Evolutionary conservation across 306 rosid genomes (phyloP), one percentile per base, ranked within the genome.

Genomic region (Amphicarpaea edgeworthii): DNA sequence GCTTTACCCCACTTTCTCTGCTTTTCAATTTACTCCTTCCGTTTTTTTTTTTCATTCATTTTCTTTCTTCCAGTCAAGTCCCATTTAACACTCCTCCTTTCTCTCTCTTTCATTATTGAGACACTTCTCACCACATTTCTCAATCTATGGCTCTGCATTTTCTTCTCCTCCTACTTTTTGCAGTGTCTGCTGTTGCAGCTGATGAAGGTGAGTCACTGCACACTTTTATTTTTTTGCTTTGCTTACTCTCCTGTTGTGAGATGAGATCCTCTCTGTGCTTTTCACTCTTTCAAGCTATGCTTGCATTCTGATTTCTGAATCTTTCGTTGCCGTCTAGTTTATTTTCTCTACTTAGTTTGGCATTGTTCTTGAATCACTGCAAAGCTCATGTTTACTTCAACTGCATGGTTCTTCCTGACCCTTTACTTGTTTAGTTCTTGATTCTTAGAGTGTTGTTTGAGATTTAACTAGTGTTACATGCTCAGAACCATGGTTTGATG

Each of bases 141-240:
- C 72, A 85, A 74, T 85, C 93, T 10, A 87, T 88, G 98, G 89
- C 86, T 57, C 11, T 77, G 71, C 78, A 64, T 82, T 68, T 79
- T 49, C 85, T 91, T 76, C 89, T 91, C 45, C 72, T 93, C 38
- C 72, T 93, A 38, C 70, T 90, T 77, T 61, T 87, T 60, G 76
- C 84, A 62, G 70, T 84, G 40, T 83, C 88, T 57, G 55, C 59
- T 73, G 87, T 85, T 76, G 14, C 85, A 8, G 91, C 93, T 82
- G 93, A 88, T 71, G 91, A 88, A 69, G 98, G 98, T 63, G 30
- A 80, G 89, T 75, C 10, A 1, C 9, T 34, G 40, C 9, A 49
- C 62, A 34, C 6, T 37, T 9, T 30, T 61, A 32, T 30, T 30
- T 2, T 6, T 30, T 4, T 66, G 11, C 7, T 67, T 11, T 63